Base-by-base conservation (phyloP, 768 basidiomycete species). In the Pulveroboletus sp. region DNA sequence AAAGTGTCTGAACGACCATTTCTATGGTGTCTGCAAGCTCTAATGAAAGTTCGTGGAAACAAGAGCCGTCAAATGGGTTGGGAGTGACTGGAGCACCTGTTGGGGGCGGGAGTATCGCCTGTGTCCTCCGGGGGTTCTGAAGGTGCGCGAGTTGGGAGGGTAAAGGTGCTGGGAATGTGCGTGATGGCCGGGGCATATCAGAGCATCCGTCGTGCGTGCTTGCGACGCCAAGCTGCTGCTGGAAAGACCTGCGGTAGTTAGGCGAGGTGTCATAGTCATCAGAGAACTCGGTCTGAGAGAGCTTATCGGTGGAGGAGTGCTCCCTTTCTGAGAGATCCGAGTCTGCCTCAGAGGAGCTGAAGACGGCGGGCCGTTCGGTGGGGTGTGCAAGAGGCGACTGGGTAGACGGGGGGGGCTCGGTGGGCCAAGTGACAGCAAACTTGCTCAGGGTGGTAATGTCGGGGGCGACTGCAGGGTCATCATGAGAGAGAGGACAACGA, bases 1-100 rank as follows among this genome's bases (percentile, higher is more conserved):
- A 78, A 57, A 97, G 79, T 2, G 90, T 94, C 65, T 96, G 92
- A 35, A 95, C 86, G 51, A 90, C 82, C 73, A 87, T 81, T 71
- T 96, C 93, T 11, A 93, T 81, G 10, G 86, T 85, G 68, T 96
- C 94, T 11, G 94, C 92, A 12, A 96, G 76, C 68, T 97, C 93
- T 27, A 87, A 70, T 0, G 92, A 90, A 47, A 94, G 72, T 51
- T 88, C 86, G 39, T 79, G 77, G 55, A 86, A 73, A 49, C 73
- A 77, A 9, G 66, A 61, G 30, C 49, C 45, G 24, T 65, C 62
- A 12, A 46, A 49, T 41, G 57, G 47, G 46, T 36, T 63, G 46
- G 51, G 59, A 50, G 38, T 58, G 49, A 52, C 55, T 46, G 55
- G 57, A 50, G 35, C 49, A 38, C 8, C 56, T 49, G 36, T 52